Percentiles rank a stretch among this genome's conserved stretches.
Evolutionary conservation across 108 stramenopile species (phyloP).

Genomic region (Licmophora abbreviata): DNA sequence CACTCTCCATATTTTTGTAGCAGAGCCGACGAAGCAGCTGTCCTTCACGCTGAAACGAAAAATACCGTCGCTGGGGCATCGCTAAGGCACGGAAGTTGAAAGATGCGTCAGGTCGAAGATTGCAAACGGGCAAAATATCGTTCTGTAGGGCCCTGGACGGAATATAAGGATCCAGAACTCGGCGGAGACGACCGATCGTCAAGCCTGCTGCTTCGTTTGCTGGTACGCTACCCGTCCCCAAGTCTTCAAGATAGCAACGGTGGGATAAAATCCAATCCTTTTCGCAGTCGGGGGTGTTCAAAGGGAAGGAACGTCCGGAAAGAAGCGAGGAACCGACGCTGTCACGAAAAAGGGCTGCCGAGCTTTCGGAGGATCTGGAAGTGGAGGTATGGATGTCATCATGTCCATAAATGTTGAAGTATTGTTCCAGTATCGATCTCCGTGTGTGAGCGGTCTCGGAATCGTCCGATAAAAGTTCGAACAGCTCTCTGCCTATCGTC

Average conservation of each 20-base stretch:
- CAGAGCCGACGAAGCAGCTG: slow-evolving; percentile 44
- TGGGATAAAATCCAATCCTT: slow-evolving; percentile 49
- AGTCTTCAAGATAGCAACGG: slow-evolving; percentile 1
- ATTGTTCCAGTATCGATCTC: slow-evolving; percentile 26
- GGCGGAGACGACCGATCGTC: slow-evolving; percentile 38
- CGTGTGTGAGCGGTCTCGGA: slow-evolving; percentile 18
- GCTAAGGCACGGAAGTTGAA: slow-evolving; percentile 56
- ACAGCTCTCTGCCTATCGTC: slow-evolving; percentile 20
- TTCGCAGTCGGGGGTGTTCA: slow-evolving; percentile 26
- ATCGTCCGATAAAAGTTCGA: slow-evolving; percentile 37
- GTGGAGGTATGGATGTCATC: not conserved
- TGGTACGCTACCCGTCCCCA: not conserved
- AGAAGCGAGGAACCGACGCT: slow-evolving; percentile 17
- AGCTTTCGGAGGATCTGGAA: not conserved
- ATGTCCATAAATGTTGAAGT: slow-evolving; percentile 26
- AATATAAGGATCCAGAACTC: slow-evolving; percentile 40
- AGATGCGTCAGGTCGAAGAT: slow-evolving; percentile 26
- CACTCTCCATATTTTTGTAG: slow-evolving; percentile 28
- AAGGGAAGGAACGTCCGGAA: slow-evolving; percentile 30
- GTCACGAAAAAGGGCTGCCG: slow-evolving; percentile 4
- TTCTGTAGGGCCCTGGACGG: slow-evolving; percentile 44
- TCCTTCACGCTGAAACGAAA: slow-evolving; percentile 58
- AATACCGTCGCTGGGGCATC: slow-evolving; percentile 62
- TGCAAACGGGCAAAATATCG: slow-evolving; percentile 29
- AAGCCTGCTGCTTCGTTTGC: not conserved